phyloP scores from a whole-genome alignment of 768 basidiomycete genomes.

The Russula sp. region DNA sequence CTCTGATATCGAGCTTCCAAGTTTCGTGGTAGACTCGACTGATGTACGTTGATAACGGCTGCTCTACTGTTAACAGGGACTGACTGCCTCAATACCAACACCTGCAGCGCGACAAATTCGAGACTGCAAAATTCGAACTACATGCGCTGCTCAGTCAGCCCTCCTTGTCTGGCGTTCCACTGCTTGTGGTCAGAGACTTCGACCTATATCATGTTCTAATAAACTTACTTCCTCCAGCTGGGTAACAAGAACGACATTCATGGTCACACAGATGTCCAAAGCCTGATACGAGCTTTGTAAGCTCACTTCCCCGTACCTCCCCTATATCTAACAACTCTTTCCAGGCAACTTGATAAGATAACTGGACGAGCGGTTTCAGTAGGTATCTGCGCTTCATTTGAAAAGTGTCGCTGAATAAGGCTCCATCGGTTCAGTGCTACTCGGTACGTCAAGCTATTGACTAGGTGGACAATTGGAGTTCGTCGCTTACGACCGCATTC shows the following conservation, averaged over 20 bases:
- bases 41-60: constrained; percentile 49
- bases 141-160: constrained; percentile 69
- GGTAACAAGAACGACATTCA: constrained; percentile 92
- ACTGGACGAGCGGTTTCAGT: constrained; percentile 80
- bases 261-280: constrained; percentile 69
- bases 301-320: constrained; percentile 24
- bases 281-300: constrained; percentile 72
- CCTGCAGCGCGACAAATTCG: constrained; percentile 67
- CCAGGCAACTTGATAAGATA: constrained; percentile 73
- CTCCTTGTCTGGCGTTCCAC: constrained; percentile 60
- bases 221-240: constrained; percentile 38
- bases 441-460: constrained; percentile 39
- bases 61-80: neutral
- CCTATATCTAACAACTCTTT: neutral
- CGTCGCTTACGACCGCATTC: neutral
- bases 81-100: neutral
- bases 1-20: constrained; percentile 27
- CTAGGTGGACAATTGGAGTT: neutral
- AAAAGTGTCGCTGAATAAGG: neutral
- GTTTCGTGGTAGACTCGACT: constrained; percentile 88
- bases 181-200: constrained; percentile 62
- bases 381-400: constrained; percentile 28
- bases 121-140: constrained; percentile 75
- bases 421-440: constrained; percentile 49
- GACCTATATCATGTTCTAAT: neutral